Conservation (phyloP, 108 stramenopile genomes). For the Nitzschia putrida region DNA sequence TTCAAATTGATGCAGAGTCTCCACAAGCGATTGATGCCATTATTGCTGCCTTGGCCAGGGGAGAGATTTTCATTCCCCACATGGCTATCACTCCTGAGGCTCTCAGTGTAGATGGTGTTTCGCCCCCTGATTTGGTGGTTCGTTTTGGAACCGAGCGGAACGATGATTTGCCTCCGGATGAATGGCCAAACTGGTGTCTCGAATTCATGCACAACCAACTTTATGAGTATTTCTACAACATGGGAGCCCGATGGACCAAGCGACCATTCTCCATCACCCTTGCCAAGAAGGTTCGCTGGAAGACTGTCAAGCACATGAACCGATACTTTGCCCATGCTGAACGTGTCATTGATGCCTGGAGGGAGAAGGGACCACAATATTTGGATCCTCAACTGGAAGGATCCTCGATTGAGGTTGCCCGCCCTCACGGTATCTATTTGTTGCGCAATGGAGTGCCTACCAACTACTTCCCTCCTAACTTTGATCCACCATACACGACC, state of each 20-base stretch:
- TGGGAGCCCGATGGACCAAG: slow-evolving; percentile 75
- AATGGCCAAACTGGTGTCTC: slow-evolving; percentile 90
- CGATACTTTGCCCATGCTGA: slow-evolving; percentile 87
- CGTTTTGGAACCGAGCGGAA: slow-evolving; percentile 86
- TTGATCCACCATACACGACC: slow-evolving; percentile 87
- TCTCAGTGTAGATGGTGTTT: slow-evolving; percentile 69
- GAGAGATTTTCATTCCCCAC: slow-evolving; percentile 90
- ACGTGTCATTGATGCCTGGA: slow-evolving; percentile 82
- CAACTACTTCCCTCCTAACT: slow-evolving; percentile 90
- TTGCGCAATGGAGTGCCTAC: slow-evolving; percentile 79
- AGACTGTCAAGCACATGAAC: slow-evolving; percentile 91
- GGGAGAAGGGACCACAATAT: slow-evolving; percentile 85
- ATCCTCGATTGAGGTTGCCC: slow-evolving; percentile 73
- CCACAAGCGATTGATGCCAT: slow-evolving; percentile 61
- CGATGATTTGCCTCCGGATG: slow-evolving; percentile 84
- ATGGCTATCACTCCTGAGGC: slow-evolving; percentile 82
- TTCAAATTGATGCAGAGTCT: slow-evolving; percentile 73
- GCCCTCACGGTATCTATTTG: slow-evolving; percentile 85
- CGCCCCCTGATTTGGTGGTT: slow-evolving; percentile 81
- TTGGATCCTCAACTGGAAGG: slow-evolving; percentile 73
- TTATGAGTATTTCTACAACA: slow-evolving; percentile 74
- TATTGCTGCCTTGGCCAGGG: slow-evolving; percentile 71
- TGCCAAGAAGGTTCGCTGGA: slow-evolving; percentile 83
- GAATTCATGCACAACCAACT: slow-evolving; percentile 91
- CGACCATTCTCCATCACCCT: slow-evolving; percentile 85